These are phyloP conservation scores for Gamsiella multidivaricata DNA, from an alignment of 192 early-diverging fungal species.

Conservation along the genomic window DNA sequence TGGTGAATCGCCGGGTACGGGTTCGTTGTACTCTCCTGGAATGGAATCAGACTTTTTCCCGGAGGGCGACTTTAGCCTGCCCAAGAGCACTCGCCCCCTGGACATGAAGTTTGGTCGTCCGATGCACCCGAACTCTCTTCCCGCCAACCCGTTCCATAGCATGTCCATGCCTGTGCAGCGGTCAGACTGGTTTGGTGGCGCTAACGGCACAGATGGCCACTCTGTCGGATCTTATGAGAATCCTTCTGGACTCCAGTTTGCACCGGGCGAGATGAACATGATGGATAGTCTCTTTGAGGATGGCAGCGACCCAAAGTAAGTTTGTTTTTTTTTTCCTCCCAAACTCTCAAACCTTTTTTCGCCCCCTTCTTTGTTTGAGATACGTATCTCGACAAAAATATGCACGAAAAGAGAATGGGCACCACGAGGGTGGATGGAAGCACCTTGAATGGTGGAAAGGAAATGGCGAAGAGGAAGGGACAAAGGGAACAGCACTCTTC, in stretches of 20 bases:
- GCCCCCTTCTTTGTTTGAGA: too few relatives aligned
- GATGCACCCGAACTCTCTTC: slow-evolving; percentile 33
- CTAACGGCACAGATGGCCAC: slow-evolving; percentile 51
- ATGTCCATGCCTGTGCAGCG: slow-evolving; percentile 52
- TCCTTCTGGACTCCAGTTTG: slow-evolving; percentile 45
- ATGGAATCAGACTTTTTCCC: slow-evolving; percentile 47
- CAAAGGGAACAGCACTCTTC: too few relatives aligned
- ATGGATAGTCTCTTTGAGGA: slow-evolving; percentile 61
- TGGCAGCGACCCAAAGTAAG: slow-evolving; percentile 63
- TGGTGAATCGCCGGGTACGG: slow-evolving; percentile 52
- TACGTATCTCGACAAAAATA: too few relatives aligned
- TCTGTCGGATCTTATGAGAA: slow-evolving; percentile 44
- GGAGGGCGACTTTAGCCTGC: slow-evolving; percentile 51
- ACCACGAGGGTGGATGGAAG: too few relatives aligned
- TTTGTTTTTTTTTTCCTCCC: slow-evolving; percentile 29
- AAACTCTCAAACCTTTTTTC: too few relatives aligned
- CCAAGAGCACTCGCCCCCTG: slow-evolving; percentile 33
- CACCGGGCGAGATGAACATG: slow-evolving; percentile 47
- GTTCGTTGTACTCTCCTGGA: slow-evolving; percentile 48
- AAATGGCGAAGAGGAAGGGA: too few relatives aligned
- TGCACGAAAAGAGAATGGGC: too few relatives aligned
- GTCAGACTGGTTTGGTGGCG: slow-evolving; percentile 49
- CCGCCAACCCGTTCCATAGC: slow-evolving; percentile 36
- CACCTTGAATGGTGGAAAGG: too few relatives aligned
- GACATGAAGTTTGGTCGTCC: slow-evolving; percentile 53